These are phyloP conservation scores for Pichia rugopelliculosa DNA, from an alignment of 805 yeast species.

Conservation along the genomic window DNA sequence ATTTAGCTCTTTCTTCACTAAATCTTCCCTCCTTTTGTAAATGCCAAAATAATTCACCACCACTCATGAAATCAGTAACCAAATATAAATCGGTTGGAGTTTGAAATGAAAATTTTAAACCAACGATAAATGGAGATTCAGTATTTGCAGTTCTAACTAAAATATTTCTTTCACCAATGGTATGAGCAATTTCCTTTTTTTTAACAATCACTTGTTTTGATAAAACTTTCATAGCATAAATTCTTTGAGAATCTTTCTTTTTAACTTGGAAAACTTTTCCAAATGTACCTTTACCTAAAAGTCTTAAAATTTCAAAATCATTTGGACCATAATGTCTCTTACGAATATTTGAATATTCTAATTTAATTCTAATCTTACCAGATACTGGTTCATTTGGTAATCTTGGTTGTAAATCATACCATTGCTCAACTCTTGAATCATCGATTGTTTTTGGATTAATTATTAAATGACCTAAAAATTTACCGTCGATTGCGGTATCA, in stretches of 20 bases:
- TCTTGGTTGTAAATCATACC: conserved; percentile 72
- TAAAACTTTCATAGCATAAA: conserved; percentile 95
- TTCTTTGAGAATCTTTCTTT: conserved; percentile 80
- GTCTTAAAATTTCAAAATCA: conserved; percentile 85
- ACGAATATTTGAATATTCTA: conserved; percentile 62
- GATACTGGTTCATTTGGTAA: conserved; percentile 65
- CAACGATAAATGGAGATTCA: conserved; percentile 77
- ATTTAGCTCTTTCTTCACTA: conserved; percentile 88
- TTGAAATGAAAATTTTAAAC: conserved; percentile 92
- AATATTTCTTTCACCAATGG: conserved; percentile 94
- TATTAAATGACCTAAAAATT: conserved; percentile 79
- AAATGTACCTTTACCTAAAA: conserved; percentile 93
- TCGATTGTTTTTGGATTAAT: conserved; percentile 54
- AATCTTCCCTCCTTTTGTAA: conserved; percentile 95
- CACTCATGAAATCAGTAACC: conserved; percentile 96
- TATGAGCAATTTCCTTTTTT: conserved; percentile 96
- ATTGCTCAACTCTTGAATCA: conserved; percentile 45
- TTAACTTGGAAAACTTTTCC: conserved; percentile 97
- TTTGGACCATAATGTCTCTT: conserved; percentile 85
- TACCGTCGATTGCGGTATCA: conserved; percentile 75
- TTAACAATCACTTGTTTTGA: conserved; percentile 92
- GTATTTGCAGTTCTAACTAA: conserved; percentile 87
- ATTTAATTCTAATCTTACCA: conserved; percentile 70
- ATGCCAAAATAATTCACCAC: conserved; percentile 76
- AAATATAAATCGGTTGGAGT: conserved; percentile 87